These are phyloP conservation scores for Lecanosticta acicola DNA, from an alignment of 2,329 filamentous ascomycete species.

Conservation along the genomic window DNA sequence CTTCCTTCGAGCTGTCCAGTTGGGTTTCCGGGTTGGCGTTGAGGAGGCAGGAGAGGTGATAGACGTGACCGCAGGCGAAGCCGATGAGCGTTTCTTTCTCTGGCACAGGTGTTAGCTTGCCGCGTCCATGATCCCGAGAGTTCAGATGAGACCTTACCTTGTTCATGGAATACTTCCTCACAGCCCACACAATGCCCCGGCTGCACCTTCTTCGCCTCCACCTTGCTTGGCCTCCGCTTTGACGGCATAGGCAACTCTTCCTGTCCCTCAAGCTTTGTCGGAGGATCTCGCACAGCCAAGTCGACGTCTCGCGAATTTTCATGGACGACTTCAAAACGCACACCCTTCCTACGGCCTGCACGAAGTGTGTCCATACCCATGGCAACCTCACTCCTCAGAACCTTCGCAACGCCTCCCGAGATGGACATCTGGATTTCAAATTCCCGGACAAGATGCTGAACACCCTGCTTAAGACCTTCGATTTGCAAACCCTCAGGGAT, in stretches of 20 bases:
- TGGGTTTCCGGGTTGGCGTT: constrained; percentile 33
- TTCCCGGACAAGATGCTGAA: constrained; percentile 87
- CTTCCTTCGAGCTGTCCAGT: constrained; percentile 29
- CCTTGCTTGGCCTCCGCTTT: constrained; percentile 16
- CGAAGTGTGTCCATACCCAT: constrained; percentile 75
- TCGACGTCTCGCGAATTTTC: constrained; percentile 28
- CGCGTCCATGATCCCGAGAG: background rate
- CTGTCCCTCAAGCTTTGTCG: constrained; percentile 23
- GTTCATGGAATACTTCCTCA: constrained; percentile 33
- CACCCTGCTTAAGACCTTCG: constrained; percentile 77
- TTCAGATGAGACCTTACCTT: constrained; percentile 27
- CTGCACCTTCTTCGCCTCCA: constrained; percentile 15
- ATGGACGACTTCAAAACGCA: constrained; percentile 74
- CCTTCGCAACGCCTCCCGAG: constrained; percentile 78
- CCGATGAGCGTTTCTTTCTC: constrained; percentile 70
- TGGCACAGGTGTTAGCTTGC: constrained; percentile 10
- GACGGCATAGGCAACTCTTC: constrained; percentile 20
- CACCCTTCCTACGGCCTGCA: constrained; percentile 71
- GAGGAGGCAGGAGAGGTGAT: constrained; percentile 70
- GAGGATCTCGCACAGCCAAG: constrained; percentile 29
- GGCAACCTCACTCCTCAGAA: constrained; percentile 81
- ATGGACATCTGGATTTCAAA: constrained; percentile 95
- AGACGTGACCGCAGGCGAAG: constrained; percentile 77
- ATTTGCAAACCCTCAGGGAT: constrained; percentile 94
- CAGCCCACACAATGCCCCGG: constrained; percentile 39